phyloP scores from a whole-genome alignment of 2,329 filamentous ascomycete genomes.

The Calonectria ilicicola region DNA sequence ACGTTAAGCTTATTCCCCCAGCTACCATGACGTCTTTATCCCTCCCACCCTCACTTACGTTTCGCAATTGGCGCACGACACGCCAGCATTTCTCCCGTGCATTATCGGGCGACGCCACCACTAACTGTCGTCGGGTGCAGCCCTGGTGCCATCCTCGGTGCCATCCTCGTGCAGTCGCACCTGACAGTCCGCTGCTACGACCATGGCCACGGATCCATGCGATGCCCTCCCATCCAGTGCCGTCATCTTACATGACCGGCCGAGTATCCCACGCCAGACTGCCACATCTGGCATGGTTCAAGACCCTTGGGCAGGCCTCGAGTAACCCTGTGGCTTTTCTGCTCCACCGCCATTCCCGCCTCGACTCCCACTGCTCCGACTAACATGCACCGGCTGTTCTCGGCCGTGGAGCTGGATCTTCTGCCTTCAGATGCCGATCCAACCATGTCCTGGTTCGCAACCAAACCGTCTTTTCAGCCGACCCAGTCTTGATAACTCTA shows the following conservation, averaged over 20 bases:
- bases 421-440: conserved; percentile 27
- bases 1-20: conserved; percentile 4
- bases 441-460: conserved; percentile 14
- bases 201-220: not conserved
- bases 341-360: conserved; percentile 34
- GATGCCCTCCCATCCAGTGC: conserved; percentile 2
- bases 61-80: conserved; percentile 6
- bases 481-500: conserved; percentile 27
- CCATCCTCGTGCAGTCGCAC: not conserved
- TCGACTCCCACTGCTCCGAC: not conserved
- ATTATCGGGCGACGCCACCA: conserved; percentile 1
- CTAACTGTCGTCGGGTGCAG: not conserved
- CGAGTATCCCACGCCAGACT: conserved; percentile 1
- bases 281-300: conserved; percentile 14
- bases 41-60: not conserved
- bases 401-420: conserved; percentile 25
- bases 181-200: not conserved
- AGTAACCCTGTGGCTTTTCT: conserved; percentile 18
- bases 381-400: conserved; percentile 21
- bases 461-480: not conserved
- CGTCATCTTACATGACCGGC: conserved; percentile 10
- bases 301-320: not conserved
- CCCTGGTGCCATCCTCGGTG: not conserved
- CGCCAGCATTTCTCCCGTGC: not conserved
- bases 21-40: not conserved